A percentile compares a stretch with the other conserved stretches of the same genome.
Conservation (phyloP, 2,329 filamentous ascomycete genomes). For the Penicillium vulpinum region DNA sequence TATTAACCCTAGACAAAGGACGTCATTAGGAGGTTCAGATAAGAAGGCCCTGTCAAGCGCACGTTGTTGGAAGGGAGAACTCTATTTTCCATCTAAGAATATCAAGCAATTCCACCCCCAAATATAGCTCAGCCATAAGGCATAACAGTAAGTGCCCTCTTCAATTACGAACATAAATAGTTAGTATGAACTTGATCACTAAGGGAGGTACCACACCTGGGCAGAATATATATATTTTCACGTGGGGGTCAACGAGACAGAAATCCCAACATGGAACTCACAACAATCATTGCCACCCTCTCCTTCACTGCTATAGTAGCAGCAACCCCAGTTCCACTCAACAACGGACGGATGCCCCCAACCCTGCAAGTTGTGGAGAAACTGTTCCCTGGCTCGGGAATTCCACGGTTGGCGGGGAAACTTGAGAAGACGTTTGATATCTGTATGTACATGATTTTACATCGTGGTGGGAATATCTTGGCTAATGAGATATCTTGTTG, state of each 20-base stretch:
- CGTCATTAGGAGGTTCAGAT: background rate
- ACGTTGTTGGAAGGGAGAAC: background rate
- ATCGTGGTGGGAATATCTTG: background rate
- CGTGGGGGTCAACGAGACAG: background rate
- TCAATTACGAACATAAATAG: background rate
- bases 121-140: background rate
- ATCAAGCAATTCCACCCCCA: background rate
- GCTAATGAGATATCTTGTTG: background rate
- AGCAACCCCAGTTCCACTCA: conserved; percentile 10
- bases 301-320: conserved; percentile 8
- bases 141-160: background rate
- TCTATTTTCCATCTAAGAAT: background rate
- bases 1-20: background rate
- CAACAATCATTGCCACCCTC: conserved; percentile 11
- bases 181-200: too few relatives aligned
- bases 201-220: background rate
- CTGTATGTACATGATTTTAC: conserved; percentile 8
- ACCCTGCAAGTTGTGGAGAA: conserved; percentile 13
- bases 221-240: background rate
- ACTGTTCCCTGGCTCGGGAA: conserved; percentile 19
- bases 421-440: conserved; percentile 11
- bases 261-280: conserved; percentile 17
- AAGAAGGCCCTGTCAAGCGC: background rate
- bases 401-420: conserved; percentile 12
- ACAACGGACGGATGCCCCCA: conserved; percentile 4